Conservation (phyloP, 116 monocot genomes). For the Zostera marina region DNA sequence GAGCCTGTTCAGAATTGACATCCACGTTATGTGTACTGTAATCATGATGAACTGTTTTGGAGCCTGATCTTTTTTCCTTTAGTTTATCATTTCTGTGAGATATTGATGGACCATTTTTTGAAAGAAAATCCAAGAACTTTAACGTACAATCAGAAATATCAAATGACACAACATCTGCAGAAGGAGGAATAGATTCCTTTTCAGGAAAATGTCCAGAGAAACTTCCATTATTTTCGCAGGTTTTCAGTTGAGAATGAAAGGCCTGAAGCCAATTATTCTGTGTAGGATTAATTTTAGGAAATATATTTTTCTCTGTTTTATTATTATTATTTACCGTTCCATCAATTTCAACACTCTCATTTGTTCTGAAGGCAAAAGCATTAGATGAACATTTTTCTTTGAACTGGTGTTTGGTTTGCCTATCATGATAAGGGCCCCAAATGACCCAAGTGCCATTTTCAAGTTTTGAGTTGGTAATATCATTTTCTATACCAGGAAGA, state of each 20-base stretch:
- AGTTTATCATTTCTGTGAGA: constrained; percentile 6
- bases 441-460: constrained; percentile 60
- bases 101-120: background rate
- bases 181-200: constrained; percentile 33
- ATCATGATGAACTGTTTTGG: background rate
- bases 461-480: constrained; percentile 6
- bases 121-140: constrained; percentile 27
- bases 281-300: constrained; percentile 4
- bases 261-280: constrained; percentile 29
- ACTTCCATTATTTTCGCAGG: constrained; percentile 20
- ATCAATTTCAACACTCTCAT: background rate
- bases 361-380: background rate
- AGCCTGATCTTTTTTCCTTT: background rate
- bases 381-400: constrained; percentile 3
- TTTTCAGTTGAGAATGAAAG: constrained; percentile 31
- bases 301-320: constrained; percentile 5
- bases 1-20: constrained; percentile 3
- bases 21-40: constrained; percentile 4
- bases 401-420: constrained; percentile 12
- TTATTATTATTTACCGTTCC: background rate
- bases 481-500: constrained; percentile 2
- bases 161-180: constrained; percentile 61
- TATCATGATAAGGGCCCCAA: constrained; percentile 38
- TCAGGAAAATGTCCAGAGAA: constrained; percentile 40
- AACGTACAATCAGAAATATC: constrained; percentile 36